These are phyloP conservation scores for Pythium vanterpoolii DNA, from an alignment of 352 stramenopile genomes.

Conservation along the genomic window DNA sequence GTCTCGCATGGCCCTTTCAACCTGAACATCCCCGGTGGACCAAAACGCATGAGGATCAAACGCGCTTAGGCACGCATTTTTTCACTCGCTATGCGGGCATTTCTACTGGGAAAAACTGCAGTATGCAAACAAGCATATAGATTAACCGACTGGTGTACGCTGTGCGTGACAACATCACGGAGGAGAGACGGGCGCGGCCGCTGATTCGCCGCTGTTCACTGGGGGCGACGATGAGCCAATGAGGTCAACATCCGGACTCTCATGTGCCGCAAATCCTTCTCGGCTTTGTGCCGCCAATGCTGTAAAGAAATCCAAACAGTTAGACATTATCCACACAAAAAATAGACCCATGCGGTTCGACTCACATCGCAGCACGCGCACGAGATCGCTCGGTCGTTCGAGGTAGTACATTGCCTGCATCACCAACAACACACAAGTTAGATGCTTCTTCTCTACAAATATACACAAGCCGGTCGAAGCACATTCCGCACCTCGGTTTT, in stretches of 20 bases:
- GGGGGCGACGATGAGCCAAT: not conserved
- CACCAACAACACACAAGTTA: not conserved
- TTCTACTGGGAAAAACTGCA: too few species aligned
- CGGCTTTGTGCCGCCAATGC: slow-evolving; percentile 57
- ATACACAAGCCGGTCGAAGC: not conserved
- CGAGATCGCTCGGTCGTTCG: slow-evolving; percentile 54
- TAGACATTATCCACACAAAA: not conserved
- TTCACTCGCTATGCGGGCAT: too few species aligned
- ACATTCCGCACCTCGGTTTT: slow-evolving; percentile 55
- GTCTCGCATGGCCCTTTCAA: too few species aligned
- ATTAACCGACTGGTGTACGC: too few species aligned
- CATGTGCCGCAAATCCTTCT: slow-evolving; percentile 31
- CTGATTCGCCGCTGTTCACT: not conserved
- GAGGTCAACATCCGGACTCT: slow-evolving; percentile 6
- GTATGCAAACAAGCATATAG: too few species aligned
- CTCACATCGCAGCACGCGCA: slow-evolving; percentile 55
- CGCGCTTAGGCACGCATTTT: too few species aligned
- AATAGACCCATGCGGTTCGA: slow-evolving; percentile 2
- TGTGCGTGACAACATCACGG: too few species aligned
- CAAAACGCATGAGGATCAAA: too few species aligned
- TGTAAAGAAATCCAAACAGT: slow-evolving; percentile 10
- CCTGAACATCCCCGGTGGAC: too few species aligned
- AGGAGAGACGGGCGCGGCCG: too few species aligned
- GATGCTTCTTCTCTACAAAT: not conserved
- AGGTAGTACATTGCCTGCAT: slow-evolving; percentile 68